Base-by-base conservation (phyloP, 306 rosid genomes). In the Vachellia pachyceras region DNA sequence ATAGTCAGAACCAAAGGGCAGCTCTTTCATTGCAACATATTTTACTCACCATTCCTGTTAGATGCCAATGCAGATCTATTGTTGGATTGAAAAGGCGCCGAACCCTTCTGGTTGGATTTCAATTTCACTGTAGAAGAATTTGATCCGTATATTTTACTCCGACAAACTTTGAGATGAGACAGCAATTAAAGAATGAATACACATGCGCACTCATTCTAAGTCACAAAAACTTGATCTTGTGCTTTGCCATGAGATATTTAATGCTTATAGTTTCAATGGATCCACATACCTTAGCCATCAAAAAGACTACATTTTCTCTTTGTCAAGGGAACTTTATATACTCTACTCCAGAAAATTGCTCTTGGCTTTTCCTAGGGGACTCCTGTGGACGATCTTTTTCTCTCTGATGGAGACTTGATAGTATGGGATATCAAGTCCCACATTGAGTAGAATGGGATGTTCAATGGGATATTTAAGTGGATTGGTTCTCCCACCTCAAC, bases 231-330 rank as follows among this genome's bases (percentile, higher is more conserved):
- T 44, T 66, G 25, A 25, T 45, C 18, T 46, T 58, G 1, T 60
- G 72, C 57, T 49, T 45, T 75, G 76, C 73, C 29, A 70, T 22
- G 79, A 52, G 50, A 68, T 44, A 58, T 69, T 70, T 73, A 46
- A 60, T 49, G 52, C 10, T 60, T 71, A 49, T 49, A 61, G 13
- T 52, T 71, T 46, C 50, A 45, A 41, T 39, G 74, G 63, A 72
- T 72, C 77, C 66, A 66, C 70, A 80, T 79, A 80, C 79, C 81
- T 79, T 73, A 90, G 79, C 77, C 90, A 75, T 88, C 92, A 82
- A 88, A 82, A 84, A 85, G 82, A 78, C 92, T 91, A 90, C 83
- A 83, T 84, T 82, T 90, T 86, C 87, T 89, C 87, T 92, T 91
- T 45, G 39, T 68, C 70, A 82, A 11, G 58, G 89, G 89, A 71